phyloP scores from a whole-genome alignment of 768 basidiomycete genomes.

The Daedaleopsis sinensis region DNA sequence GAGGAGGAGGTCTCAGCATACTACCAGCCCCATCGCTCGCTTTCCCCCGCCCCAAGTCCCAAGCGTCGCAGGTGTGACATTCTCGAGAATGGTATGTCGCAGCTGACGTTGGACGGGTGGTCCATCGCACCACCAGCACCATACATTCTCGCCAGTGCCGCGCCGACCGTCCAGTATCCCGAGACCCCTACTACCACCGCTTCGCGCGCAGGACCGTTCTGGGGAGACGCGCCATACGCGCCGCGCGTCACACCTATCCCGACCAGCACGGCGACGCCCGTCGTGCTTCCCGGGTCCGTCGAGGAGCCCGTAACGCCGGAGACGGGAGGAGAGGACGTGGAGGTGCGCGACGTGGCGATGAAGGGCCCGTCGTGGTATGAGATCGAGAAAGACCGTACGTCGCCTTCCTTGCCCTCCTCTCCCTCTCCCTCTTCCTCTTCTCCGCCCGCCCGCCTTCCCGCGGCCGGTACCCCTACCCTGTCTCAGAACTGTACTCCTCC shows the following conservation, averaged over 20 bases:
- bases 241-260: slow-evolving; percentile 2
- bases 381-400: slow-evolving; percentile 69
- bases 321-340: slow-evolving; percentile 10
- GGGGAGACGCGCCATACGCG: slow-evolving; percentile 8
- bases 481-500: neutral
- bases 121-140: slow-evolving; percentile 9
- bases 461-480: neutral
- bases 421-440: neutral
- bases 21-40: slow-evolving; percentile 15
- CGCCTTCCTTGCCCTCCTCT: slow-evolving; percentile 10
- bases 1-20: slow-evolving; percentile 22
- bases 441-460: neutral
- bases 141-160: neutral
- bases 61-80: slow-evolving; percentile 51
- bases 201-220: slow-evolving; percentile 1
- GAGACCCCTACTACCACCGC: neutral
- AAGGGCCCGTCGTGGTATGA: slow-evolving; percentile 67
- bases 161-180: slow-evolving; percentile 7
- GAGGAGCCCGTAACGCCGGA: slow-evolving; percentile 42
- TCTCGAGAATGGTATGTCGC: slow-evolving; percentile 61
- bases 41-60: slow-evolving; percentile 28
- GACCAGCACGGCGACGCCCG: slow-evolving; percentile 5
- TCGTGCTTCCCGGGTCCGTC: slow-evolving; percentile 39
- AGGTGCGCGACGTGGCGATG: slow-evolving; percentile 64
- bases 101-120: slow-evolving; percentile 41